Base-by-base conservation (phyloP, 768 basidiomycete genomes). In the Mycena rebaudengoi region DNA sequence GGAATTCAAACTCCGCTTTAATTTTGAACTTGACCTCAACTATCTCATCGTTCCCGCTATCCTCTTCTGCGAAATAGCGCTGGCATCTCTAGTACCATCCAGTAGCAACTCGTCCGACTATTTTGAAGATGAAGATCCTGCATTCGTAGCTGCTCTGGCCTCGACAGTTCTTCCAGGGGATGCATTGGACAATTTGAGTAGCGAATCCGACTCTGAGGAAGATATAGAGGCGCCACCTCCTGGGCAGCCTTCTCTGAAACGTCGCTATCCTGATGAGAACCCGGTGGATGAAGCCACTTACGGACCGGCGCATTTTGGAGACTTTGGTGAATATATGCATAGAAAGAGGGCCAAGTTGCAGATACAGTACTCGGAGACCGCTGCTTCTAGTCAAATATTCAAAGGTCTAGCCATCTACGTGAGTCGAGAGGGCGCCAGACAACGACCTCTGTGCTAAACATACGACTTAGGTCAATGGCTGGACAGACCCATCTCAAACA, bases 301-400 rank as follows among this genome's bases (percentile, higher is more conserved):
- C 72, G 93, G 91, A 0, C 86, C 91, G 3, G 86, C 91, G 29
- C 85, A 81, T 33, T 98, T 96, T 73, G 95, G 94, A 14, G 87
- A 86, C 1, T 94, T 88, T 65, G 92, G 91, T 0, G 90, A 96
- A 71, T 98, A 98, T 72, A 95, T 98, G 94, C 76, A 83, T 3
- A 83, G 95, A 62, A 98, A 98, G 78, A 87, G 97, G 3, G 90
- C 91, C 29, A 99, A 99, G 75, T 75, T 99, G 49, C 92, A 92
- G 69, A 88, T 94, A 5, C 92, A 95, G 77, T 94, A 95, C 63
- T 73, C 76, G 1, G 76, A 78, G 23, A 71, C 65, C 3, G 65
- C 69, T 8, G 65, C 40, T 20, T 76, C 76, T 35, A 83, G 81
- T 39, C 73, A 80, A 60, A 85, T 98, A 33, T 94, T 99, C 68